phyloP scores from a whole-genome alignment of 257 asterid species.

The Plectranthus barbatus region DNA sequence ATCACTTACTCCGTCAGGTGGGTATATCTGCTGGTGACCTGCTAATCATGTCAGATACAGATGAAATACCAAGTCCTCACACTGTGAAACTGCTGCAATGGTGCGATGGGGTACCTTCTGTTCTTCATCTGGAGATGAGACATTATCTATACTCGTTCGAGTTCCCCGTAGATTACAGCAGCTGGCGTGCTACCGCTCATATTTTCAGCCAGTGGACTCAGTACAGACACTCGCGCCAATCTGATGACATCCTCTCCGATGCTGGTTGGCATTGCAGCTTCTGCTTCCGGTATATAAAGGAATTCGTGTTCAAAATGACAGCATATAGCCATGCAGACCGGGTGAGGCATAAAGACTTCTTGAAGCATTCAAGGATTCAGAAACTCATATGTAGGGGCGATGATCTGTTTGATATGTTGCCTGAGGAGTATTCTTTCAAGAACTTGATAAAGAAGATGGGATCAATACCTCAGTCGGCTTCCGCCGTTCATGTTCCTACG shows the following conservation, averaged over 20 bases:
- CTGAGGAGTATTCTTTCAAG: constrained; percentile 82
- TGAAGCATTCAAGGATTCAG: constrained; percentile 62
- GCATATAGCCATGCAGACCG: constrained; percentile 27
- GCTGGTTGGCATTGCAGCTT: too few species aligned
- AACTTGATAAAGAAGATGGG: constrained; percentile 87
- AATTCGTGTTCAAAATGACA: constrained; percentile 24
- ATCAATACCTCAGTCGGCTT: constrained; percentile 60
- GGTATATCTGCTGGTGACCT: constrained; percentile 69
- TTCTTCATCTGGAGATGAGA: constrained; percentile 64
- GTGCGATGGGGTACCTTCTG: constrained; percentile 85
- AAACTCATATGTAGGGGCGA: constrained; percentile 60
- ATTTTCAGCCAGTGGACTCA: constrained; percentile 46
- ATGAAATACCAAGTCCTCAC: constrained; percentile 91
- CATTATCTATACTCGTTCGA: constrained; percentile 77
- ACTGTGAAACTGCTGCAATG: constrained; percentile 71
- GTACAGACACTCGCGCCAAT: constrained; percentile 65
- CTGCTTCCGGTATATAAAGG: constrained; percentile 33
- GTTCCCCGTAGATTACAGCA: constrained; percentile 75
- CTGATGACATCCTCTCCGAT: constrained; percentile 60
- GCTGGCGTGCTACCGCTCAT: constrained; percentile 78
- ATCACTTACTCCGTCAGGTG: constrained; percentile 43
- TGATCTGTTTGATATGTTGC: constrained; percentile 84
- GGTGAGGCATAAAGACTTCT: constrained; percentile 24
- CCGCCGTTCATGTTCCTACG: constrained; percentile 82
- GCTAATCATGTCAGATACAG: constrained; percentile 76